Conservation (phyloP, 2,329 filamentous ascomycete genomes). For the Pestalotiopsis sp. region DNA sequence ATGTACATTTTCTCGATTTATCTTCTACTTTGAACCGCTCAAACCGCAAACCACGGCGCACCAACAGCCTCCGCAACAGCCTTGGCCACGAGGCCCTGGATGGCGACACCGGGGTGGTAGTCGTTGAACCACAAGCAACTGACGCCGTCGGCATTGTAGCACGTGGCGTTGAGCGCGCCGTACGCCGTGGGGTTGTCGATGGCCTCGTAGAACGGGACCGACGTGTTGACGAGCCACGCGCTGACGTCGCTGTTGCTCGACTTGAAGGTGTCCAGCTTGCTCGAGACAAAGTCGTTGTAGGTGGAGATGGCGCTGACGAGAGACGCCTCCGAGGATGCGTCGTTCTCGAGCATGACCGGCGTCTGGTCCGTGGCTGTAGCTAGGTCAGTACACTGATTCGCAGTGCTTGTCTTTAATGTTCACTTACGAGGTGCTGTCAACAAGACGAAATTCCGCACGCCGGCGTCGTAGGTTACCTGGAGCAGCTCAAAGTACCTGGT, state of each 20-base stretch:
- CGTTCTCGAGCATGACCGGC: slow-evolving; percentile 7
- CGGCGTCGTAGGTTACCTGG: slow-evolving; percentile 19
- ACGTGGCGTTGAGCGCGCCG: slow-evolving; percentile 23
- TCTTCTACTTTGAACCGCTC: neutral
- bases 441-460: slow-evolving; percentile 22
- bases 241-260: slow-evolving; percentile 17
- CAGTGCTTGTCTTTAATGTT: too few relatives aligned
- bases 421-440: slow-evolving; percentile 21
- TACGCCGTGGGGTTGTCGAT: slow-evolving; percentile 23
- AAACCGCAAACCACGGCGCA: slow-evolving; percentile 4
- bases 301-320: slow-evolving; percentile 15
- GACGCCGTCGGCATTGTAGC: slow-evolving; percentile 19
- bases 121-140: slow-evolving; percentile 24
- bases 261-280: slow-evolving; percentile 19
- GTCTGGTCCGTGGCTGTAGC: slow-evolving; percentile 1
- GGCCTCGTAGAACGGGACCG: slow-evolving; percentile 17
- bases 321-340: neutral
- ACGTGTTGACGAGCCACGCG: slow-evolving; percentile 21
- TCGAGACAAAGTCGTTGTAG: slow-evolving; percentile 20
- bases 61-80: slow-evolving; percentile 16
- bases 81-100: slow-evolving; percentile 20
- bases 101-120: slow-evolving; percentile 24
- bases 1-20: too few relatives aligned
- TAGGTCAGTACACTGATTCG: neutral
- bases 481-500: slow-evolving; percentile 22